A percentile compares a stretch with the other conserved stretches of the same genome.
These are phyloP conservation scores for Cenchrus purpureus DNA, from an alignment of 176 grass and related monocot genomes.

Conservation along the genomic window DNA sequence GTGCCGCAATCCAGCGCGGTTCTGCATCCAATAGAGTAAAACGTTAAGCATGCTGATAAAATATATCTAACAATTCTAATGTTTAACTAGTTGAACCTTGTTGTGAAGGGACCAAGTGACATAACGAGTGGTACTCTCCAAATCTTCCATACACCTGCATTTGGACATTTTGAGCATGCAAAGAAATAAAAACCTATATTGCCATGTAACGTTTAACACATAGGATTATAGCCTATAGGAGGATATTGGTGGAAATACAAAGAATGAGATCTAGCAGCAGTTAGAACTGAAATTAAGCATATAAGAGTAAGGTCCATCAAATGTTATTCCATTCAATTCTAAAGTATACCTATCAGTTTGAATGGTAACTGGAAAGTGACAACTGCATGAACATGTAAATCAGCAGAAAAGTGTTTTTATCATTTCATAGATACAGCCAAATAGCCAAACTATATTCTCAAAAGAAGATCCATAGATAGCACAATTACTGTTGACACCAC, in stretches of 20 bases:
- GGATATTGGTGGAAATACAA: constrained; percentile 16
- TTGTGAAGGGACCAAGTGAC: constrained; percentile 98
- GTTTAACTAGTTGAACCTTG: constrained; percentile 62
- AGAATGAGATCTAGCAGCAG: not conserved
- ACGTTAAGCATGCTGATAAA: constrained; percentile 29
- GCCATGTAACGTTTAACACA: constrained; percentile 15
- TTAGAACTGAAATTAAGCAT: not conserved
- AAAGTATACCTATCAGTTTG: not conserved
- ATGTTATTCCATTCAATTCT: not conserved
- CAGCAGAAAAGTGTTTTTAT: not conserved
- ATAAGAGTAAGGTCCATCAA: not conserved
- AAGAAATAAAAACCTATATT: constrained; percentile 8
- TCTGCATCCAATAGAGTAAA: constrained; percentile 51
- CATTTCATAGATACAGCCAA: not conserved
- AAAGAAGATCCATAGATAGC: constrained; percentile 2
- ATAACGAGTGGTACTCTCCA: constrained; percentile 92
- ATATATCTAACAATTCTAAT: constrained; percentile 16
- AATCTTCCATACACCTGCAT: constrained; percentile 93
- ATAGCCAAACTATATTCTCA: constrained; percentile 7
- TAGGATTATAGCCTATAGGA: not conserved
- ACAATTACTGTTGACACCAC: not conserved
- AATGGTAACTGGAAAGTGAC: not conserved
- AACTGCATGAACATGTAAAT: not conserved
- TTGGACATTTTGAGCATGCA: constrained; percentile 20
- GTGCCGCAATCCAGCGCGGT: constrained; percentile 72